phyloP scores from a whole-genome alignment of 2,329 filamentous ascomycete genomes.

The Claviceps sp. region DNA sequence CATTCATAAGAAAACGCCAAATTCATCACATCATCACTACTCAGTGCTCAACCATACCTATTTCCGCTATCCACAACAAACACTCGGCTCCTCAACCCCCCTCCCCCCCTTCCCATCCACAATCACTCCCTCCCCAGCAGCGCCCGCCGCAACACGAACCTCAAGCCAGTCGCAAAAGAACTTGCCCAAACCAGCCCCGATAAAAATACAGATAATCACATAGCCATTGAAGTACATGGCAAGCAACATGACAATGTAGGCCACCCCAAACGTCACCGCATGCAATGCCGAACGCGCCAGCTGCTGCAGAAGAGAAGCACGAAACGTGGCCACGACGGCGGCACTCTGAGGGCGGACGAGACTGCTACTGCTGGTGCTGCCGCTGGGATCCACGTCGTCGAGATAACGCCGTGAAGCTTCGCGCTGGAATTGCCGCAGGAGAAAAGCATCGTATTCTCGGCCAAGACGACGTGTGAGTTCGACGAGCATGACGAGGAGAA shows the following conservation, averaged over 20 bases:
- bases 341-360: background rate
- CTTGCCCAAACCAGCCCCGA: slow-evolving; percentile 38
- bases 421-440: slow-evolving; percentile 38
- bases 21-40: no score
- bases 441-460: slow-evolving; percentile 57
- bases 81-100: slow-evolving; percentile 31
- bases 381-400: slow-evolving; percentile 6
- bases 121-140: slow-evolving; percentile 13
- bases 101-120: slow-evolving; percentile 12
- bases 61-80: slow-evolving; percentile 28
- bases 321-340: slow-evolving; percentile 21
- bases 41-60: no score
- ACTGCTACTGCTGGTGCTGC: slow-evolving; percentile 8
- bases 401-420: slow-evolving; percentile 10
- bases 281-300: slow-evolving; percentile 51
- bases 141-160: slow-evolving; percentile 18
- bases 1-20: no score
- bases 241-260: slow-evolving; percentile 64
- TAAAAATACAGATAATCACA: slow-evolving; percentile 65
- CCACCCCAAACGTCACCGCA: slow-evolving; percentile 56
- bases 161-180: slow-evolving; percentile 42
- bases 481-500: slow-evolving; percentile 56
- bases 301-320: slow-evolving; percentile 52
- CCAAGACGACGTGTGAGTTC: slow-evolving; percentile 58
- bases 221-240: slow-evolving; percentile 55